Evolutionary conservation across 495 filamentous ascomycete genomes (phyloP).

Genomic region (Clavariopsis aquatica): DNA sequence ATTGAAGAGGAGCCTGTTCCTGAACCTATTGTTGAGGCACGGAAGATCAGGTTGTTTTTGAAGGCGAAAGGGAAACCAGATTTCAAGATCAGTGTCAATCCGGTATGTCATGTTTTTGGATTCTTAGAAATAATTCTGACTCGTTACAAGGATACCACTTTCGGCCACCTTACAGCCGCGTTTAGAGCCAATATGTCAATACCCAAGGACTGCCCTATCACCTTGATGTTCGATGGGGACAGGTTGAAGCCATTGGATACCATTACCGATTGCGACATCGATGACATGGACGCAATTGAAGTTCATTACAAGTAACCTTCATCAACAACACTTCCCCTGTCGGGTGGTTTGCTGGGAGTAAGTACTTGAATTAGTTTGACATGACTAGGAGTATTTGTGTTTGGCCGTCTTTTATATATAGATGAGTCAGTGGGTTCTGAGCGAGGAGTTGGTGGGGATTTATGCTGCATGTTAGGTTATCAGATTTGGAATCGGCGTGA

Average conservation of each 20-base stretch:
- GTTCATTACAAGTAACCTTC: slow-evolving; percentile 30
- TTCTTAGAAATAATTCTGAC: neutral
- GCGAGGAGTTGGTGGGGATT: slow-evolving; percentile 14
- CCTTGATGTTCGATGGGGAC: slow-evolving; percentile 80
- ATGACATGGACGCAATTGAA: slow-evolving; percentile 63
- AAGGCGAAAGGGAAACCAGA: slow-evolving; percentile 59
- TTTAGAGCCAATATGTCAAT: slow-evolving; percentile 55
- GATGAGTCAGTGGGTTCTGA: neutral
- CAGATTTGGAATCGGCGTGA: neutral
- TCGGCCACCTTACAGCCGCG: slow-evolving; percentile 56
- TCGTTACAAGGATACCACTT: slow-evolving; percentile 50
- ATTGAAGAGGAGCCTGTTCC: slow-evolving; percentile 33
- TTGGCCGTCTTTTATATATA: neutral
- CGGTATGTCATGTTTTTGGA: slow-evolving; percentile 46
- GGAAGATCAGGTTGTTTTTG: slow-evolving; percentile 57
- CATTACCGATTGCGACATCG: slow-evolving; percentile 71
- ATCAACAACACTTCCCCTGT: neutral
- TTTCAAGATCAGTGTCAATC: slow-evolving; percentile 59
- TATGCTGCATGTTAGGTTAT: neutral
- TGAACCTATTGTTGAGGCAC: slow-evolving; percentile 39
- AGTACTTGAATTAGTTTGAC: neutral
- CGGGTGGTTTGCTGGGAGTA: neutral
- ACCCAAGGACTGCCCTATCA: slow-evolving; percentile 53
- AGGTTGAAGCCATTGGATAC: slow-evolving; percentile 60
- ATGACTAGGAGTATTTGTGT: neutral